These are phyloP conservation scores for Lentinus tigrinus DNA, from an alignment of 768 basidiomycete species.

Conservation along the genomic window DNA sequence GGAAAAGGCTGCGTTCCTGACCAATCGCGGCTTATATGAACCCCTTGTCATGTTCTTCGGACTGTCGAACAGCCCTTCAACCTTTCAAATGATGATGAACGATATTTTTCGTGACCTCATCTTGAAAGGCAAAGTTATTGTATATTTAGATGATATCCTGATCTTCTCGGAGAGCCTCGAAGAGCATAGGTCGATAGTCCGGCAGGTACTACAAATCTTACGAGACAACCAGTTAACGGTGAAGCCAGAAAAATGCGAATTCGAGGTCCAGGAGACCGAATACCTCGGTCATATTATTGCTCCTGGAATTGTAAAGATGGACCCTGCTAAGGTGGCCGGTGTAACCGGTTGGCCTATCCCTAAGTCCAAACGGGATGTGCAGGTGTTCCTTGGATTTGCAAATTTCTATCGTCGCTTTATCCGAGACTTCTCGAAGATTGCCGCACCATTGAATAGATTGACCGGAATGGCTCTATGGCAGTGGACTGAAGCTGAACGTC, in stretches of 20 bases:
- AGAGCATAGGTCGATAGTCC: conserved; percentile 20
- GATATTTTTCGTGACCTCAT: conserved; percentile 31
- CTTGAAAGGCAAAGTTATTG: conserved; percentile 28
- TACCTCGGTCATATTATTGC: conserved; percentile 32
- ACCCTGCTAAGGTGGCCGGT: conserved; percentile 29
- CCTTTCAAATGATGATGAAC: conserved; percentile 34
- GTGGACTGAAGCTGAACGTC: neutral
- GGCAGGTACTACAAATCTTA: conserved; percentile 23
- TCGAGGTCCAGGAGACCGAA: conserved; percentile 26
- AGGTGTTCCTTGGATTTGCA: conserved; percentile 26
- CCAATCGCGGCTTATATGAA: conserved; percentile 38
- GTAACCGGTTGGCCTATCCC: conserved; percentile 27
- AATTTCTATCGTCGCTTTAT: conserved; percentile 32
- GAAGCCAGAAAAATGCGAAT: conserved; percentile 38
- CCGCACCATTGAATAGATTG: conserved; percentile 13
- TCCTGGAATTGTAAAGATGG: conserved; percentile 25
- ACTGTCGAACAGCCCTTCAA: conserved; percentile 34
- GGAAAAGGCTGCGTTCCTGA: conserved; percentile 41
- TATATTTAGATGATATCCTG: conserved; percentile 44
- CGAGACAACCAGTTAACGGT: conserved; percentile 30
- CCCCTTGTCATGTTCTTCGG: conserved; percentile 41
- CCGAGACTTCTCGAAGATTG: conserved; percentile 24
- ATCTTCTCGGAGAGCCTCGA: conserved; percentile 33
- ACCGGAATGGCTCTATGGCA: neutral
- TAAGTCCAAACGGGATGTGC: conserved; percentile 13